Percentiles rank a stretch among this genome's conserved stretches.
These are phyloP conservation scores for Thielaviopsis ethacetica DNA, from an alignment of 2,329 filamentous ascomycete species.

Conservation along the genomic window DNA sequence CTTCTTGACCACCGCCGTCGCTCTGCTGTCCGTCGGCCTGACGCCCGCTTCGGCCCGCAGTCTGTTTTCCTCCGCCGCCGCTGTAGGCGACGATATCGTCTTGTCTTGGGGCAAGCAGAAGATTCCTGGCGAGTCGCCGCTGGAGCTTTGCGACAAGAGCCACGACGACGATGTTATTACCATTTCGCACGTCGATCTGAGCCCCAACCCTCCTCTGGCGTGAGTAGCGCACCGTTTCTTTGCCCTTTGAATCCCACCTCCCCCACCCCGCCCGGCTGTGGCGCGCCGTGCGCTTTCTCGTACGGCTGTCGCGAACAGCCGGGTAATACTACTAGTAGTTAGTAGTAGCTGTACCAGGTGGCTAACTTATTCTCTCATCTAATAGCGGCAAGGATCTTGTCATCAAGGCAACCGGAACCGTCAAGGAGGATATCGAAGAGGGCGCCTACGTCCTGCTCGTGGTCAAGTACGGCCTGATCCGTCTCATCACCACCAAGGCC, in stretches of 20 bases:
- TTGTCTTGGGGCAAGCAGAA: conserved; percentile 30
- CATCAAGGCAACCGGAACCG: conserved; percentile 64
- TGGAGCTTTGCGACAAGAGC: conserved; percentile 53
- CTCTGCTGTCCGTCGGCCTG: conserved; percentile 29
- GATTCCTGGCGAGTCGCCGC: conserved; percentile 72
- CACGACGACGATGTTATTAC: conserved; percentile 53
- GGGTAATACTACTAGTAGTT: no score
- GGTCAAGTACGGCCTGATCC: conserved; percentile 92
- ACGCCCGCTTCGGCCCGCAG: conserved; percentile 23
- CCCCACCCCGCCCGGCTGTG: background rate
- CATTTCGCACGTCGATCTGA: conserved; percentile 65
- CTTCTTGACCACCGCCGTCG: conserved; percentile 23
- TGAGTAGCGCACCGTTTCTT: conserved; percentile 31
- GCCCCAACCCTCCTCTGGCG: conserved; percentile 75
- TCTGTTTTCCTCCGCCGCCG: background rate
- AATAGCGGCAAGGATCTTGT: conserved; percentile 57
- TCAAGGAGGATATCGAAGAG: conserved; percentile 54
- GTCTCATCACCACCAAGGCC: conserved; percentile 61
- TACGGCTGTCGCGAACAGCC: no score
- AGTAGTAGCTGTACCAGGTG: background rate
- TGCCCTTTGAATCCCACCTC: conserved; percentile 12
- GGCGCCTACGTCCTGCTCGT: conserved; percentile 69
- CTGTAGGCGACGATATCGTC: background rate
- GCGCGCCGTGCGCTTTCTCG: no score
- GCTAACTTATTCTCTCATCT: conserved; percentile 14